Evolutionary conservation across 164 flowering plant genomes (phyloP), one percentile per base, ranked within the genome.

Genomic region (Protea cynaroides): DNA sequence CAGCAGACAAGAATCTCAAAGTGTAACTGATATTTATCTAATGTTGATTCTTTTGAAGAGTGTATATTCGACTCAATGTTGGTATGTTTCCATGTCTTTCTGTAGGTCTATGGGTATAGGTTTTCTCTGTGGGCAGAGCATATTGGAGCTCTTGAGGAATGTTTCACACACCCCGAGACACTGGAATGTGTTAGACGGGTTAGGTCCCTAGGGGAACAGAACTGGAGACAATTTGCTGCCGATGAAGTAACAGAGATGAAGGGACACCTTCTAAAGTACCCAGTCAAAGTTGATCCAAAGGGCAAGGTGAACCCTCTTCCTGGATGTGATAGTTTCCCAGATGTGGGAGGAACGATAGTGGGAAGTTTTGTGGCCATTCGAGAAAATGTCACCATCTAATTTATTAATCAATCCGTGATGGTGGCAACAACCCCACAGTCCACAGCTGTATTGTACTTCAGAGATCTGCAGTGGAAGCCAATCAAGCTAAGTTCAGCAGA

Each of bases 61-160:
- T n/a, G n/a, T n/a, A 7, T 51, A 19, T 19, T 34, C 43, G 22
- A 40, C 12, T 49, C 34, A 24, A 23, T 49, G 37, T 51, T 38
- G 57, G 61, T 8, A 55, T 17, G 19, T n/a, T 56, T 13, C n/a
- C 13, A 18, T 56, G 37, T 59, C 7, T 44, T 18, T 44, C 15
- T 75, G 76, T 84, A 92, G 97, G 64, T 92, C 1, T 87, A 87
- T 61, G 97, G 96, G 29, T 92, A 84, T 72, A 81, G 97, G 72
- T 86, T 77, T 83, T 91, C 97, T 13, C 68, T 91, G 25, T 91
- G 93, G 96, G 83, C 86, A 7, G 96, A 90, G 85, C 98, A 90
- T 70, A 81, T 90, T 3, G 95, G 88, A 13, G 23, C 4, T 58
- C 11, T 80, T 0, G 75, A 82, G 6, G 58, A 63, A 3, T 12